Evolutionary conservation across 1,139 yeast genomes (phyloP), one percentile per base, ranked within the genome.

Genomic region (Debaryomycetaceae sp.): DNA sequence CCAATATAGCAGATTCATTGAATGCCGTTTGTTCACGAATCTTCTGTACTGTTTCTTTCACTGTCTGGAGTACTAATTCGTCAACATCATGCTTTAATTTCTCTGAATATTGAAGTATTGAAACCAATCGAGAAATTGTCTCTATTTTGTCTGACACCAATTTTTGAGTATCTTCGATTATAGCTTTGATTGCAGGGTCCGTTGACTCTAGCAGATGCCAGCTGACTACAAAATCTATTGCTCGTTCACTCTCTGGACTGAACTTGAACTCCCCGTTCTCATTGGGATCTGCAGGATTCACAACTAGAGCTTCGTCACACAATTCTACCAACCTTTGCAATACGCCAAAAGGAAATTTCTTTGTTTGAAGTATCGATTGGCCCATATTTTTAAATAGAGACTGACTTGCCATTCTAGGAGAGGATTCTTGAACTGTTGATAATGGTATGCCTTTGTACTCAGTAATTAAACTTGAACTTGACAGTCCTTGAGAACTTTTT

Each of bases 11-110:
- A 20, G 42, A 38, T 20, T 63, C 68, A 27, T 59, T 56, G 11
- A 53, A 49, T 43, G 55, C 55, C 0, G 73, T 66, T 50, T 72
- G 78, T 34, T 73, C 78, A 41, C 69, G 67, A 7, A 78, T 80
- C 57, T 65, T 77, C 24, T 66, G 65, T 9, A 88, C 78, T 0
- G 96, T 84, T 37, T 81, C 81, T 22, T 78, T 72, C 4, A 93
- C 88, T 0, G 87, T 75, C 38, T 72, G 66, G 36, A 87, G 66
- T 2, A 91, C 95, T 57, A 83, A 70, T 17, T 65, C 73, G 57
- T 91, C 96, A 6, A 91, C 89, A 61, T 93, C 97, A 39, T 76
- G 78, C 49, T 89, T 87, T 40, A 93, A 81, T 54, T 83, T 83
- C 50, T 86, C 86, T n/a, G 88, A 81, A 58, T 87, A 90, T 47